Evolutionary conservation across 805 yeast genomes (phyloP).

Genomic region (Lipomyces starkeyi): DNA sequence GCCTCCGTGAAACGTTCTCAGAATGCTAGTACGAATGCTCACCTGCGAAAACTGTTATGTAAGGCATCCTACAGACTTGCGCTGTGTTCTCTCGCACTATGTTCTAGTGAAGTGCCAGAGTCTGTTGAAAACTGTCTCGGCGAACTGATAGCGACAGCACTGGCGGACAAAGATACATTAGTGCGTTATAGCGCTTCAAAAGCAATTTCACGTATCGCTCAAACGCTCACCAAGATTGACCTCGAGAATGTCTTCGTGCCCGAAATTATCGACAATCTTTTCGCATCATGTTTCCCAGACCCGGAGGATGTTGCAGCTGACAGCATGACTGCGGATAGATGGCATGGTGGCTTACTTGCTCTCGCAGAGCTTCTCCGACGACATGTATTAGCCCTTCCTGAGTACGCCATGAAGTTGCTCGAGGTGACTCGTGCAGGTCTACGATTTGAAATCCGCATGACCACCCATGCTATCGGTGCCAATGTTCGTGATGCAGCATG

Average conservation of each 20-base stretch:
- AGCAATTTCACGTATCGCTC: conserved; percentile 44
- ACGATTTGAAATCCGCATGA: conserved; percentile 62
- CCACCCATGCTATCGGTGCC: conserved; percentile 62
- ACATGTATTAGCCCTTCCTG: conserved; percentile 19
- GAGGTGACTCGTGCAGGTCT: conserved; percentile 41
- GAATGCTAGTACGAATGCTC: conserved; percentile 7
- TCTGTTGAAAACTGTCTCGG: conserved; percentile 57
- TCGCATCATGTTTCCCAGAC: conserved; percentile 17
- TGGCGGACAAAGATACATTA: conserved; percentile 58
- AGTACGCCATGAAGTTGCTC: conserved; percentile 28
- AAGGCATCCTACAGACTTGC: conserved; percentile 32
- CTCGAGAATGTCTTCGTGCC: conserved; percentile 13
- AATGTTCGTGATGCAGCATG: conserved; percentile 86
- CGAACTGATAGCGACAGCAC: conserved; percentile 51
- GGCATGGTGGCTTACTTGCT: conserved; percentile 65
- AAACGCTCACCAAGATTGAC: conserved; percentile 14
- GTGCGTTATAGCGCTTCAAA: conserved; percentile 72
- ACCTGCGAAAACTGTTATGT: conserved; percentile 26
- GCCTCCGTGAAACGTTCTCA: neutral
- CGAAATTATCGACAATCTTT: conserved; percentile 23
- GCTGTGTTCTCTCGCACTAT: conserved; percentile 23
- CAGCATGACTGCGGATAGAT: conserved; percentile 50
- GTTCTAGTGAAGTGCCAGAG: conserved; percentile 46
- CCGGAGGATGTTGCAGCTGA: conserved; percentile 8
- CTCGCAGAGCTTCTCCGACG: conserved; percentile 57